A percentile compares a stretch with the other conserved stretches of the same genome.
Conservation (phyloP, 495 filamentous ascomycete genomes). For the Tuber calosporum region DNA sequence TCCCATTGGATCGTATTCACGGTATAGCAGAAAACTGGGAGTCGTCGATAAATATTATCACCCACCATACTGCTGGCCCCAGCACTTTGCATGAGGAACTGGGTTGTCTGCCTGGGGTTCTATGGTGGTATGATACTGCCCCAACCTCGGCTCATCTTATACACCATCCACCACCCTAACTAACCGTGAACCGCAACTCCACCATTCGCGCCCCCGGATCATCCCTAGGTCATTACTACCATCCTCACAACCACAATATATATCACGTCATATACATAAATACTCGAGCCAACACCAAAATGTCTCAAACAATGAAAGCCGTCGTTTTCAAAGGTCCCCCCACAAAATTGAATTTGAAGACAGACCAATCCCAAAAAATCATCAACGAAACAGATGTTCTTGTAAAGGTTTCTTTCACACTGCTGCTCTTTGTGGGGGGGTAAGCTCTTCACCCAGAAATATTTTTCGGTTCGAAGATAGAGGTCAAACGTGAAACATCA, state of each 20-base stretch:
- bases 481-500: slow-evolving; percentile 6
- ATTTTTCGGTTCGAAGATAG: slow-evolving; percentile 8
- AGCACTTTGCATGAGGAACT: not conserved
- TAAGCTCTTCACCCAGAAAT: slow-evolving; percentile 45
- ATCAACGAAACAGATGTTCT: slow-evolving; percentile 68
- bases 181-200: not conserved
- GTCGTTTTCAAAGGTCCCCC: slow-evolving; percentile 64
- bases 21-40: not conserved
- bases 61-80: not conserved
- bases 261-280: not conserved
- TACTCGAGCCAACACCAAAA: slow-evolving; percentile 12
- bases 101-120: not conserved
- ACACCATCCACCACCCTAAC: not conserved
- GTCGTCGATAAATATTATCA: not conserved
- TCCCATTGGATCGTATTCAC: not conserved
- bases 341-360: slow-evolving; percentile 57
- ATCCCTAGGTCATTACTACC: not conserved
- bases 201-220: not conserved
- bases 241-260: not conserved
- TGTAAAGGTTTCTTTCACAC: slow-evolving; percentile 77
- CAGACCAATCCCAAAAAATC: slow-evolving; percentile 57
- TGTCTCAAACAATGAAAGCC: slow-evolving; percentile 54
- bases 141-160: not conserved
- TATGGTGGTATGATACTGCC: not conserved
- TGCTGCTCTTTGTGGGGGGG: slow-evolving; percentile 84